Base-by-base conservation (phyloP, 2,329 filamentous ascomycete genomes). In the Hirsutella thompsonii region DNA sequence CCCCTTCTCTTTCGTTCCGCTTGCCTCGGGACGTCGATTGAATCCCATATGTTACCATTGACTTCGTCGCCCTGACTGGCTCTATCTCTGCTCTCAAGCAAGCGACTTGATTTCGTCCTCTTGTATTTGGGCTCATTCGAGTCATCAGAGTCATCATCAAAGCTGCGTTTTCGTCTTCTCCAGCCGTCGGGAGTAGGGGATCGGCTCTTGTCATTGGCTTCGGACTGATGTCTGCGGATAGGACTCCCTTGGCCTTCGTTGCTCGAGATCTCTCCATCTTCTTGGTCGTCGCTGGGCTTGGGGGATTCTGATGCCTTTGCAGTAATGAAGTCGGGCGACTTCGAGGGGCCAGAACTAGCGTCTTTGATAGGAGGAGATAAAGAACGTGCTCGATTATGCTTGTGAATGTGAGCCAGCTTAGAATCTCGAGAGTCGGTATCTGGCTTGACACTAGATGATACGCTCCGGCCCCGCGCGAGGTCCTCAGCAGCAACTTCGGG, bases 1-100 rank as follows among this genome's bases (percentile, higher is more conserved):
- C 44, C 55, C 38, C 47, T 51, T 28, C 43, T 37, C 21, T 44
- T 44, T 1, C 42, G 39, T 11, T 44, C 42, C 16, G 37, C 39
- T 32, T 44, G 42, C 36, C 42, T 29, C 6, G 42, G 38, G 10
- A 40, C 43, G n/a, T 39, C 32, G 26, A 44, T 35, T n/a, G 30
- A 26, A 21, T 44, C 42, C 43, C 32, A 40, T 18, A 39, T 43
- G n/a, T 39, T 14, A 21, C 39, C 39, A 21, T 36, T 19, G 5
- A 35, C 21, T 4, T 9, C 37, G 14, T 23, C 44, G 11, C 42
- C 42, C 14, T 37, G 38, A 14, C 36, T 30, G 11, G n/a, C 23
- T 16, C 36, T 35, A 1, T 35, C 30, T 11, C 32, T 43, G 6
- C 20, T 16, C 13, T 18, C n/a, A 8, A 41, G 13, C 14, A 39